Percentiles rank a stretch among this genome's conserved stretches.
Evolutionary conservation across 306 rosid species (phyloP).

Genomic region (Cyclanthera cordifolia): DNA sequence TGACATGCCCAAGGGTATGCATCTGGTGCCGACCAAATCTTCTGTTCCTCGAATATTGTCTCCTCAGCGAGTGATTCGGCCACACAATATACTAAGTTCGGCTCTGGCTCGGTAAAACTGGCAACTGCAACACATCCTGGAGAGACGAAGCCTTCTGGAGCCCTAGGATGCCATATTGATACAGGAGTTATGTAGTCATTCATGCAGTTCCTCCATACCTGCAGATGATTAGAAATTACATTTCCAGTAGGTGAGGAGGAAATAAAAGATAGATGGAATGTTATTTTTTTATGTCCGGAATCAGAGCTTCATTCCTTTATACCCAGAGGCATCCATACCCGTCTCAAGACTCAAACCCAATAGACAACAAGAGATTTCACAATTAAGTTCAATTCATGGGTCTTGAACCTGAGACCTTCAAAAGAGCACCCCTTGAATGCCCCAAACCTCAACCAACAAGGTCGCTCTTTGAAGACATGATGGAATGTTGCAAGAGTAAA

Average conservation of each 20-base stretch:
- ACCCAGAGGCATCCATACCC: too few relatives aligned
- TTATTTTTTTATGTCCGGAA: too few relatives aligned
- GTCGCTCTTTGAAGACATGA: too few relatives aligned
- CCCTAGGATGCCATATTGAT: constrained; percentile 87
- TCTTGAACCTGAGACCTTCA: too few relatives aligned
- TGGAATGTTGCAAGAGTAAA: too few relatives aligned
- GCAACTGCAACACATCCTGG: constrained; percentile 76
- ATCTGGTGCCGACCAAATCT: constrained; percentile 78
- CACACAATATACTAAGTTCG: constrained; percentile 49
- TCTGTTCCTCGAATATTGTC: constrained; percentile 63
- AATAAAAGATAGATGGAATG: background rate
- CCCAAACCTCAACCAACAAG: too few relatives aligned
- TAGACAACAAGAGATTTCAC: too few relatives aligned
- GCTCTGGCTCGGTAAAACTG: constrained; percentile 58
- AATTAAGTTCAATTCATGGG: too few relatives aligned
- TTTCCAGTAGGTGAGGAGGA: background rate
- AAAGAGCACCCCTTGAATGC: too few relatives aligned
- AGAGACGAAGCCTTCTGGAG: constrained; percentile 84
- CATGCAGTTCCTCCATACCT: constrained; percentile 92
- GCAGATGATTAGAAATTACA: constrained; percentile 11
- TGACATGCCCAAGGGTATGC: constrained; percentile 89
- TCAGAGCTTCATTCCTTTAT: too few relatives aligned
- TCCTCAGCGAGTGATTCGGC: constrained; percentile 70
- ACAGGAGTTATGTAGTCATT: constrained; percentile 59
- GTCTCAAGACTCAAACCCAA: too few relatives aligned